Conservation (phyloP, 768 basidiomycete genomes). For the Termitomyces sp. region DNA sequence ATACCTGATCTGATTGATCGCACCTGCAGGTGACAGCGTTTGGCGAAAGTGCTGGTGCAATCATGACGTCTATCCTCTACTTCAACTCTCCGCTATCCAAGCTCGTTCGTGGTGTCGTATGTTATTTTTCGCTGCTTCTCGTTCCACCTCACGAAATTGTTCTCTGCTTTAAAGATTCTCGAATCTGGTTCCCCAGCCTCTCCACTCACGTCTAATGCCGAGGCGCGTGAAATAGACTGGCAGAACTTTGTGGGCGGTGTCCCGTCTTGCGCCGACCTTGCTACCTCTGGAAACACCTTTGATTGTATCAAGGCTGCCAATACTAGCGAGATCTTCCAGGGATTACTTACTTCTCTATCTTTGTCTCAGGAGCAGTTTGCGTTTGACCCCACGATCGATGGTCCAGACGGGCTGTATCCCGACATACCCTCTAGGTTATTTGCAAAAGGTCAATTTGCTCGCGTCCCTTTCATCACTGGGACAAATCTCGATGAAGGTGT, state of each 20-base stretch:
- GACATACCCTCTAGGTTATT: slow-evolving; percentile 31
- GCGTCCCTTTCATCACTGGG: slow-evolving; percentile 40
- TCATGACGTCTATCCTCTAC: neutral
- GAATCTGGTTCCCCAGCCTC: slow-evolving; percentile 35
- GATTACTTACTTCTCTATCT: slow-evolving; percentile 15
- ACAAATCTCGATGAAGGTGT: slow-evolving; percentile 40
- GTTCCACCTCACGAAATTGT: neutral
- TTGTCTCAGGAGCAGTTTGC: slow-evolving; percentile 21
- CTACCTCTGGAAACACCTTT: slow-evolving; percentile 26
- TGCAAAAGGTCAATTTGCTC: slow-evolving; percentile 25
- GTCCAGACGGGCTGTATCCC: slow-evolving; percentile 31
- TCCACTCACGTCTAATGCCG: slow-evolving; percentile 21
- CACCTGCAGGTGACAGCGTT: neutral
- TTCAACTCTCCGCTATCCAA: neutral
- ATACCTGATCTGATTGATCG: too few relatives aligned
- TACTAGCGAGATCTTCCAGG: slow-evolving; percentile 23
- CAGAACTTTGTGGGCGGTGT: slow-evolving; percentile 25
- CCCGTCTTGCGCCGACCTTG: slow-evolving; percentile 17
- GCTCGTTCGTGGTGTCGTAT: slow-evolving; percentile 24
- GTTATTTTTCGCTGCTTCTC: slow-evolving; percentile 2
- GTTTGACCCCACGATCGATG: slow-evolving; percentile 36
- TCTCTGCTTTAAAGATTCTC: slow-evolving; percentile 32
- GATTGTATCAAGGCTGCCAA: slow-evolving; percentile 23
- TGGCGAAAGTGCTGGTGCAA: neutral
- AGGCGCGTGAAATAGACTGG: slow-evolving; percentile 22